Base-by-base conservation (phyloP, 106 monocot genomes). In the Allium cepa region DNA sequence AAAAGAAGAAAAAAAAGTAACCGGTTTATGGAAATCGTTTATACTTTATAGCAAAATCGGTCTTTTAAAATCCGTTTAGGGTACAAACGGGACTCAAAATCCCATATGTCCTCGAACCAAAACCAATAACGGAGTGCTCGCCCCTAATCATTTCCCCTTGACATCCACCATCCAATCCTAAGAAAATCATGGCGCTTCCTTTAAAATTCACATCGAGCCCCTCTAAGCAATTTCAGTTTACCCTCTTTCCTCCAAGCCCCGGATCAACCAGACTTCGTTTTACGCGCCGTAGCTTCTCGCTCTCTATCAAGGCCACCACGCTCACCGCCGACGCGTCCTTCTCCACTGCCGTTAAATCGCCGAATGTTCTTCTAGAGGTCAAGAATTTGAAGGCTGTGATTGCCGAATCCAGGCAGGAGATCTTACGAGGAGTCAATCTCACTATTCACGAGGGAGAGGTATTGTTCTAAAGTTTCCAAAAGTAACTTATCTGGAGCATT, bases 361-460 rank as follows among this genome's bases (percentile, higher is more conserved):
- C 61, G 52, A 85, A 73, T 70, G 71, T 78, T 6, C 62, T 99
- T 15, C 82, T 99, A 59, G 89, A 99, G 75, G 89, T 90, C 12
- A 84, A 64, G 74, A 82, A 79, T 45, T 79, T 99, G 62, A 80
- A 51, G 70, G 97, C 97, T 1, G 84, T 83, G 62, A 70, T 92
- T 53, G 78, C 80, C 17, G 92, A 90, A 65, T 76, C 83, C 10
- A 72, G 77, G 47, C 70, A 84, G 82, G 82, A 84, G 78, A 80
- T 99, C 53, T 81, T 99, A 5, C 80, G 76, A 17, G 92, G 92
- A 12, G 87, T 99, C 56, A 79, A 90, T 62, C 87, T 99, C 68
- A 99, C 87, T 65, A 81, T 99, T 65, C 73, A 78, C 7, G 89
- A 90, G 71, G 97, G 89, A 59, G 92, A 99, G 92, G 92, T 96